Evolutionary conservation across 495 filamentous ascomycete genomes (phyloP), one percentile per base, ranked within the genome.

Genomic region (Aspergillus coremiiformis): DNA sequence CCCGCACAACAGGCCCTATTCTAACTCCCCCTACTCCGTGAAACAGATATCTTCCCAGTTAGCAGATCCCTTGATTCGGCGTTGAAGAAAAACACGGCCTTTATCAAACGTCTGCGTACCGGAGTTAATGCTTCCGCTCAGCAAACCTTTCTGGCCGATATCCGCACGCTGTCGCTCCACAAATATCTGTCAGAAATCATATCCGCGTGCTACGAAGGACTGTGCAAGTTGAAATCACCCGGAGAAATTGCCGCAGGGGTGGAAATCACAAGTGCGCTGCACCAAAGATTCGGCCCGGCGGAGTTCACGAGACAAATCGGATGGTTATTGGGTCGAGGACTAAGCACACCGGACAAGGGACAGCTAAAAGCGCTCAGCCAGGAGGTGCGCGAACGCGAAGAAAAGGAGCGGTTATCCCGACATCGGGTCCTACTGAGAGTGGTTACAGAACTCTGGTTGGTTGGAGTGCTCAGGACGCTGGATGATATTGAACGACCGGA

Each of bases 131-230:
- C 87, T 44, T 78, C 88, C 44, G 84, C 86, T 39, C 78, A 88
- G 35, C 74, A 80, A 47, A 90, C 89, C 51, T 94, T 97, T 68
- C 68, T 96, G 35, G 84, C 94, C 64, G 93, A 99, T 61, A 88
- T 95, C 58, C 85, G 87, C 52, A 89, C 90, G 41, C 78, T 96
- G 7, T 96, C 92, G 49, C 81, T 99, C 26, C 89, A 93, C 76
- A 96, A 95, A 63, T 99, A 99, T 61, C 83, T 99, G 4, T 95
- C 93, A 35, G 93, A 99, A 71, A 90, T 97, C 53, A 91, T 96
- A 59, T 93, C 92, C n/a, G 93, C 93, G 39, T 95, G 90, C 73
- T 95, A 93, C 53, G 93, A 99, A 68, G 93, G 93, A 21, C 77
- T 99, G 1, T 91, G 85, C 72, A 93, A 84, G 65, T 80, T 96